Evolutionary conservation across 306 rosid species (phyloP).

Genomic region (Quercus mongolica): DNA sequence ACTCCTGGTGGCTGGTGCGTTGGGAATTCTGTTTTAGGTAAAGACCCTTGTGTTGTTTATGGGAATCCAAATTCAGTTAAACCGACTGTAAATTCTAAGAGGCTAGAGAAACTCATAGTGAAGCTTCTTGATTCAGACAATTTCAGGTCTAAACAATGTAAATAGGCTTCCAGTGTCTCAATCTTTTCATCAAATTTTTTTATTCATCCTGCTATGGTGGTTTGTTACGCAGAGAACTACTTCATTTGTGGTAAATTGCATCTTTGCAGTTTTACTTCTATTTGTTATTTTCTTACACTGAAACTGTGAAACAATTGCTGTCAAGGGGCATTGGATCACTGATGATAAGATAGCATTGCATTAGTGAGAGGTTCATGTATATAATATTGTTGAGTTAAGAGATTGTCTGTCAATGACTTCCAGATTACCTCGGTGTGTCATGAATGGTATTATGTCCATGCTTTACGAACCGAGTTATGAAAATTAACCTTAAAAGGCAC

Average conservation of each 20-base stretch:
- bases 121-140: conserved; percentile 65
- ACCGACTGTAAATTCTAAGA: conserved; percentile 59
- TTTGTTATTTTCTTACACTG: too few relatives aligned
- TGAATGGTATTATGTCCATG: too few relatives aligned
- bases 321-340: not conserved
- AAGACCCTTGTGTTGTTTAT: conserved; percentile 47
- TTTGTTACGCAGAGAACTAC: not conserved
- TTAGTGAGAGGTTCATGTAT: not conserved
- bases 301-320: not conserved
- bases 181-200: not conserved
- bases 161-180: conserved; percentile 23
- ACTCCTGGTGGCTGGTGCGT: conserved; percentile 79
- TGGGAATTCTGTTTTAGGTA: conserved; percentile 34
- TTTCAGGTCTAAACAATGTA: conserved; percentile 84
- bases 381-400: not conserved
- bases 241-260: not conserved
- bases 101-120: conserved; percentile 70
- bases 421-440: too few relatives aligned
- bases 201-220: not conserved
- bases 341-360: not conserved
- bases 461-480: too few relatives aligned
- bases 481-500: too few relatives aligned
- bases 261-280: not conserved
- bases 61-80: conserved; percentile 57
- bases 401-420: too few relatives aligned